Evolutionary conservation across 345 rosid species (phyloP).

Genomic region (Citropsis articulata): DNA sequence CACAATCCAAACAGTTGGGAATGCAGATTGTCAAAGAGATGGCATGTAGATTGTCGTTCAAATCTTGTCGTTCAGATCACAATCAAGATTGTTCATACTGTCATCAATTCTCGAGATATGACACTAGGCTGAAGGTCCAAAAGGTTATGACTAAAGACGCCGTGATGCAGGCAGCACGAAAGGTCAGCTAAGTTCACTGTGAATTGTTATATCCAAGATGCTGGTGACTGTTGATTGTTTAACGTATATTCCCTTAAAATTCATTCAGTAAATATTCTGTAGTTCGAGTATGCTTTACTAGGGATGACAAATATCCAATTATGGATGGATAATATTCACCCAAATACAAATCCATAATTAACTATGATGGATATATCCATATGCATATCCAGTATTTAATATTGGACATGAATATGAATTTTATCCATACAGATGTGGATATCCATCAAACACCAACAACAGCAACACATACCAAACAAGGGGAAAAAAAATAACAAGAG

Average conservation of each 20-base stretch:
- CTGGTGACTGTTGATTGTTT: background rate
- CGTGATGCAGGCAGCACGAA: constrained; percentile 74
- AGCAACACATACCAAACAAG: background rate
- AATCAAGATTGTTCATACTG: constrained; percentile 94
- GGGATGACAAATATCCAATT: too few relatives aligned
- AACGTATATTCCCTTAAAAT: background rate
- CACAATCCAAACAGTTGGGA: too few relatives aligned
- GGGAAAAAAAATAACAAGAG: background rate
- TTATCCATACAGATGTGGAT: too few relatives aligned
- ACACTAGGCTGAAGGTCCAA: constrained; percentile 79
- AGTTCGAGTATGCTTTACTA: background rate
- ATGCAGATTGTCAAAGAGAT: too few relatives aligned
- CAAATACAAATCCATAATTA: too few relatives aligned
- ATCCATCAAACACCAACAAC: too few relatives aligned
- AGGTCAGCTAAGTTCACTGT: constrained; percentile 32
- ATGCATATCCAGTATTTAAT: too few relatives aligned
- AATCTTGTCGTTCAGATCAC: too few relatives aligned
- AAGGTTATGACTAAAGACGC: constrained; percentile 76
- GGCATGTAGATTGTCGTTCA: too few relatives aligned
- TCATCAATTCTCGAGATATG: constrained; percentile 87
- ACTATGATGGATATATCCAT: too few relatives aligned
- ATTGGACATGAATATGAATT: too few relatives aligned
- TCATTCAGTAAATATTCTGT: background rate
- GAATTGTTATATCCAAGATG: background rate
- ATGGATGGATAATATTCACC: too few relatives aligned